Evolutionary conservation across 2,329 filamentous ascomycete species (phyloP).

Genomic region (Fusarium sp.): DNA sequence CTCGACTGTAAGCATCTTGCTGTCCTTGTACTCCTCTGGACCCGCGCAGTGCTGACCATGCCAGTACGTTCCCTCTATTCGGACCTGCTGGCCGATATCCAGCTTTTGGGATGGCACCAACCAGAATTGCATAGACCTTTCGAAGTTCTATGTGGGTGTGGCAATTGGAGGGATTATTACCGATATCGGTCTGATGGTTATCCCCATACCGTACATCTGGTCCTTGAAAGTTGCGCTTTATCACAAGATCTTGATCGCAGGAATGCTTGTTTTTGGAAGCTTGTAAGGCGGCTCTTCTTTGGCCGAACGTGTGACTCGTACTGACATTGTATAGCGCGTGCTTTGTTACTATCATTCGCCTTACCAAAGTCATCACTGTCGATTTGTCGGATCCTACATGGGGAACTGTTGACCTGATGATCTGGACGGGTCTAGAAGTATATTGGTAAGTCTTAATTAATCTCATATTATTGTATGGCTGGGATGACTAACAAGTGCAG

Average conservation of each 20-base stretch:
- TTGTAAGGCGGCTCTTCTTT: not conserved
- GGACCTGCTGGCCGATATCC: slow-evolving; percentile 11
- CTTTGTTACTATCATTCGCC: slow-evolving; percentile 14
- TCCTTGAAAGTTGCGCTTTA: not conserved
- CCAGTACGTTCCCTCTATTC: slow-evolving; percentile 21
- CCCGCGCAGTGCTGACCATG: not conserved
- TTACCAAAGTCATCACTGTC: slow-evolving; percentile 7
- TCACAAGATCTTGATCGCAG: slow-evolving; percentile 17
- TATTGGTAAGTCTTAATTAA: not conserved
- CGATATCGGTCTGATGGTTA: slow-evolving; percentile 8
- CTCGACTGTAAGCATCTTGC: not conserved
- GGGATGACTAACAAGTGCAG: accelerated
- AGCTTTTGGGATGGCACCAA: slow-evolving; percentile 19
- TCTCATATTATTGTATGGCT: accelerated
- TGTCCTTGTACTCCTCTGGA: too few species aligned
- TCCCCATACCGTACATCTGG: slow-evolving; percentile 15
- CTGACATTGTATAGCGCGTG: not conserved
- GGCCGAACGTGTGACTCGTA: not conserved
- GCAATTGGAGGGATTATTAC: slow-evolving; percentile 17
- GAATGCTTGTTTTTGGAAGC: slow-evolving; percentile 15
- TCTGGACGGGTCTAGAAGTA: slow-evolving; percentile 20
- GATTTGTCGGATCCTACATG: slow-evolving; percentile 13
- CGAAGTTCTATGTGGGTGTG: slow-evolving; percentile 20
- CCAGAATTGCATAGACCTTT: slow-evolving; percentile 20
- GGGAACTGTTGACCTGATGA: slow-evolving; percentile 13